These are phyloP conservation scores for Aspergillus tamarii DNA, from an alignment of 2,329 filamentous ascomycete species.

Conservation along the genomic window DNA sequence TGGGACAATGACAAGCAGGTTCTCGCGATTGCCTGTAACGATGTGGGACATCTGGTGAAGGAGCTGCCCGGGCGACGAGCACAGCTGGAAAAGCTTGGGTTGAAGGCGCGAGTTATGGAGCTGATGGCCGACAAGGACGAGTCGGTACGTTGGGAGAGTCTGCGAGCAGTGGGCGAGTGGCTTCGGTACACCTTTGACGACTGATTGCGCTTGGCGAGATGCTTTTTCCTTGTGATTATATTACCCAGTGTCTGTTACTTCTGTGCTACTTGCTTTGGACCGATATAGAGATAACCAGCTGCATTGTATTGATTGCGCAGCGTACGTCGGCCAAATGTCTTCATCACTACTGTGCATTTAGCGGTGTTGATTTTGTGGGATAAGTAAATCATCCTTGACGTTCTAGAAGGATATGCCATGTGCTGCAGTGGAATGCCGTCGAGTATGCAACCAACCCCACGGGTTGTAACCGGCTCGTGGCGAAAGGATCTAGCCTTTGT, in stretches of 20 bases:
- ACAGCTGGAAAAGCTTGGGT: constrained; percentile 77
- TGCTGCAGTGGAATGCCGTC: not conserved
- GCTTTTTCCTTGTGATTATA: constrained; percentile 23
- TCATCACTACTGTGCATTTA: not conserved
- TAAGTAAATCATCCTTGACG: not conserved
- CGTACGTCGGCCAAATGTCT: not conserved
- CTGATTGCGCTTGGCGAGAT: constrained; percentile 26
- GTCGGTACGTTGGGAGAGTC: constrained; percentile 87
- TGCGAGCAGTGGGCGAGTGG: constrained; percentile 81
- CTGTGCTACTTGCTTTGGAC: constrained; percentile 13
- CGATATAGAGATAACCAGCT: constrained; percentile 7
- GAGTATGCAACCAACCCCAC: not conserved
- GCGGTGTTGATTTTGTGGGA: not conserved
- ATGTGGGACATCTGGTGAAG: constrained; percentile 84
- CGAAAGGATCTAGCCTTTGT: not conserved
- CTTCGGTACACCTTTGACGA: constrained; percentile 69
- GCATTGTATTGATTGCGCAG: constrained; percentile 6
- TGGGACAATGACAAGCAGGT: constrained; percentile 86
- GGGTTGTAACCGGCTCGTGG: not conserved
- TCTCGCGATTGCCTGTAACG: constrained; percentile 88
- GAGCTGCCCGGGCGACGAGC: constrained; percentile 83
- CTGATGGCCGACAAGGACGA: constrained; percentile 90
- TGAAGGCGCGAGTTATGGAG: constrained; percentile 90
- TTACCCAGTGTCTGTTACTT: constrained; percentile 24
- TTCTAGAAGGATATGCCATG: not conserved